A percentile compares a stretch with the other conserved stretches of the same genome.
Conservation (phyloP, 2,329 filamentous ascomycete genomes). For the Fusarium luffae region DNA sequence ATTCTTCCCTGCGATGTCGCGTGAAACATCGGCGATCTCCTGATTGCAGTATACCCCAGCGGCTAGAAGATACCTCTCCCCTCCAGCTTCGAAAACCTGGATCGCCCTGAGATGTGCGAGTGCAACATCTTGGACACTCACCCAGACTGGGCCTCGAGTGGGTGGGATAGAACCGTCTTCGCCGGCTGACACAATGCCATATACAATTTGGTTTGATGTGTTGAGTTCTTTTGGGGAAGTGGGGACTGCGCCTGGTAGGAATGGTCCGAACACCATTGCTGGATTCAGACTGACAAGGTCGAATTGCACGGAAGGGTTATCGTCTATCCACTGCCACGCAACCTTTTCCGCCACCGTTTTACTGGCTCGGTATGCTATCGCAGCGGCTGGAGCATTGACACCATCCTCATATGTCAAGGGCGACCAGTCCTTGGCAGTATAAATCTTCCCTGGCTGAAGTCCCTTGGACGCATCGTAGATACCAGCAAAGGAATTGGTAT, state of each 20-base stretch:
- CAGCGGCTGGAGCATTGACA: slow-evolving; percentile 1
- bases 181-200: not conserved
- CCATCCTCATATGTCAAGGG: slow-evolving; percentile 10
- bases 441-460: slow-evolving; percentile 1
- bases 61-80: slow-evolving; percentile 9
- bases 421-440: slow-evolving; percentile 8
- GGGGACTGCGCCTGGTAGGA: not conserved
- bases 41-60: slow-evolving; percentile 11
- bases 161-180: not conserved
- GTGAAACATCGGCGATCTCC: slow-evolving; percentile 1
- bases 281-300: slow-evolving; percentile 8
- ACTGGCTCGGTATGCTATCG: not conserved
- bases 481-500: slow-evolving; percentile 16
- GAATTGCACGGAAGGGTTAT: not conserved
- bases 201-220: slow-evolving; percentile 10
- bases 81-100: slow-evolving; percentile 3
- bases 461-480: slow-evolving; percentile 13
- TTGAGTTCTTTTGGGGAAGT: slow-evolving; percentile 1
- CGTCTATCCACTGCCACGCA: slow-evolving; percentile 10
- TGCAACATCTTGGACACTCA: slow-evolving; percentile 7
- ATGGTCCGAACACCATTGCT: slow-evolving; percentile 14
- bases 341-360: slow-evolving; percentile 16
- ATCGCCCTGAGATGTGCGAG: slow-evolving; percentile 4
- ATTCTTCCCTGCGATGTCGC: not conserved
- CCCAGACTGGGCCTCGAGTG: slow-evolving; percentile 4